These are phyloP conservation scores for Dactylellina cionopaga DNA, from an alignment of 2,329 filamentous ascomycete genomes.

Conservation along the genomic window DNA sequence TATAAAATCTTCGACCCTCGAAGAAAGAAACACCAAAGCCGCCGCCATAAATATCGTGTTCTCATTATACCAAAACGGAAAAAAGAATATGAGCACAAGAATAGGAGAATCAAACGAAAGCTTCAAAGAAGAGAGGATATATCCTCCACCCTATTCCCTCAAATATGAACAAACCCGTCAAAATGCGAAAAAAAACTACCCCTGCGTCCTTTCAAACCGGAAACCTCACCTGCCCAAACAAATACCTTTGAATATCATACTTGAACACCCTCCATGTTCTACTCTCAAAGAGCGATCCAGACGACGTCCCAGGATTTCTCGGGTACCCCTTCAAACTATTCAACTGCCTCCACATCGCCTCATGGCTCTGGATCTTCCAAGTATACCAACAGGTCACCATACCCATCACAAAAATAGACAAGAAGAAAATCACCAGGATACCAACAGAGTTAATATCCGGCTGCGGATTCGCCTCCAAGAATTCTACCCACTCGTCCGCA, in stretches of 20 bases:
- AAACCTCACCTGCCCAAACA: slow-evolving; percentile 47
- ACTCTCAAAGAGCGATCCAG: slow-evolving; percentile 34
- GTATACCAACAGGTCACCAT: background rate
- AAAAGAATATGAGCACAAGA: no score
- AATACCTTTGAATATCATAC: slow-evolving; percentile 32
- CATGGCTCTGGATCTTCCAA: slow-evolving; percentile 28
- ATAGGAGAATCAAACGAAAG: no score
- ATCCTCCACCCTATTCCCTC: no score
- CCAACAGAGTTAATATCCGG: slow-evolving; percentile 31
- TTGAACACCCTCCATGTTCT: slow-evolving; percentile 52
- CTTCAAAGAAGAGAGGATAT: no score
- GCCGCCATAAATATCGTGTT: no score
- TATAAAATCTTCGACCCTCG: no score
- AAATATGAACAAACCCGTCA: no score
- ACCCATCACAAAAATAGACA: slow-evolving; percentile 8
- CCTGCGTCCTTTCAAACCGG: slow-evolving; percentile 18
- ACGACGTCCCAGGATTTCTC: slow-evolving; percentile 9
- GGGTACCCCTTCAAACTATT: slow-evolving; percentile 44
- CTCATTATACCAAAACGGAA: no score
- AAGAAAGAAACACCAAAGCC: no score
- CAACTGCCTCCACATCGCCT: slow-evolving; percentile 44
- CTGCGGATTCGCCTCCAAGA: slow-evolving; percentile 17
- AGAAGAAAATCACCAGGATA: slow-evolving; percentile 21
- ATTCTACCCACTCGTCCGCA: slow-evolving; percentile 44
- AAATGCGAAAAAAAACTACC: background rate